These are phyloP conservation scores for Trichoderma guizhouense DNA, from an alignment of 2,329 filamentous ascomycete genomes.

Conservation along the genomic window DNA sequence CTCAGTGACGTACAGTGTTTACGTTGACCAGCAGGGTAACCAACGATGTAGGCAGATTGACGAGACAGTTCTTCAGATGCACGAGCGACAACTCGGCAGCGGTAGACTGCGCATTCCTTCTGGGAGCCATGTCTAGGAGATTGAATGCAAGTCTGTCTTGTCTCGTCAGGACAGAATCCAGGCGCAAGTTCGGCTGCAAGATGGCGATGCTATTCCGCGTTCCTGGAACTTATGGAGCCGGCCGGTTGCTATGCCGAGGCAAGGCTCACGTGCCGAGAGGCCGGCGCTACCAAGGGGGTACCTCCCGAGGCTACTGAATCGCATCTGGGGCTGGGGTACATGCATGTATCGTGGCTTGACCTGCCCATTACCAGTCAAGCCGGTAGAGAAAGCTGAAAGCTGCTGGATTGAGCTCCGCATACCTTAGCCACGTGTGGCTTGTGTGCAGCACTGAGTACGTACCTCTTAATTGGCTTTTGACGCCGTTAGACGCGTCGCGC, in stretches of 20 bases:
- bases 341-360: not conserved
- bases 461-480: slow-evolving; percentile 15
- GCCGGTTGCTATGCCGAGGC: slow-evolving; percentile 31
- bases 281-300: not conserved
- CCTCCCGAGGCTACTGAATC: not conserved
- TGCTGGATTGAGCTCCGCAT: not conserved
- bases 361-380: too few relatives aligned
- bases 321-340: not conserved
- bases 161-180: not conserved
- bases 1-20: slow-evolving; percentile 67
- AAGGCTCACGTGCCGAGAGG: slow-evolving; percentile 33
- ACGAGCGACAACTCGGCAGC: slow-evolving; percentile 81
- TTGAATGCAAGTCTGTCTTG: slow-evolving; percentile 5
- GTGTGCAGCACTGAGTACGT: not conserved
- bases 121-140: slow-evolving; percentile 41
- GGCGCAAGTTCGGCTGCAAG: slow-evolving; percentile 3
- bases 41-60: slow-evolving; percentile 83
- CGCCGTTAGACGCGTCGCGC: slow-evolving; percentile 28
- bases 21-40: slow-evolving; percentile 83
- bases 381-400: too few relatives aligned
- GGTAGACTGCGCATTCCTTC: slow-evolving; percentile 59
- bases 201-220: slow-evolving; percentile 16
- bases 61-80: slow-evolving; percentile 88
- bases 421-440: slow-evolving; percentile 15
- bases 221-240: slow-evolving; percentile 12